Conservation (phyloP, 805 yeast species). For the Zygosaccharomyces siamensis region DNA sequence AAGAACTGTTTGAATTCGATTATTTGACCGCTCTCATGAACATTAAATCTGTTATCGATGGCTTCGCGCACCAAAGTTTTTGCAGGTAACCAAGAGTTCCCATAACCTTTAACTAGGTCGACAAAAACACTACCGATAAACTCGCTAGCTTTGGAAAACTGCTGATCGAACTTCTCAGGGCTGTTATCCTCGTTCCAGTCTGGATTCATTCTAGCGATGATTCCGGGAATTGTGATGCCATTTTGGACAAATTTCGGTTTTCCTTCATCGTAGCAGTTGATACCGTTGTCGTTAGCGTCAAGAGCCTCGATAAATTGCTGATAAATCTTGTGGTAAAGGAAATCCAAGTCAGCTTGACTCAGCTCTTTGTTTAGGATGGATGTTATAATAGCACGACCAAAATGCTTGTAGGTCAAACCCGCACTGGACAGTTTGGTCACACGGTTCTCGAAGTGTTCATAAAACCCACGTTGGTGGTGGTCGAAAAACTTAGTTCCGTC, state of each 20-base stretch:
- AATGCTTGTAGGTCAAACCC: slow-evolving; percentile 86
- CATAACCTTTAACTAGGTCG: slow-evolving; percentile 61
- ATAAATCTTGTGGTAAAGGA: slow-evolving; percentile 73
- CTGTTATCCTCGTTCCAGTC: slow-evolving; percentile 69
- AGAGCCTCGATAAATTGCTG: slow-evolving; percentile 82
- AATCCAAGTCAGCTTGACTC: slow-evolving; percentile 44
- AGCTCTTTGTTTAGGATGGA: slow-evolving; percentile 39
- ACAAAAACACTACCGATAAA: slow-evolving; percentile 81
- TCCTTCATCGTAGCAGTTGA: slow-evolving; percentile 56
- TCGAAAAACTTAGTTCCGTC: slow-evolving; percentile 75
- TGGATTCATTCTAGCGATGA: slow-evolving; percentile 80
- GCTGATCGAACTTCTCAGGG: slow-evolving; percentile 60
- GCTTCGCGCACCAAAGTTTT: slow-evolving; percentile 71
- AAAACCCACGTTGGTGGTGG: slow-evolving; percentile 93
- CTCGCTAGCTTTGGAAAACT: slow-evolving; percentile 64
- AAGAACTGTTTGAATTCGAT: slow-evolving; percentile 69
- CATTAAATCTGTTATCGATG: slow-evolving; percentile 50
- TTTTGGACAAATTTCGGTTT: slow-evolving; percentile 65
- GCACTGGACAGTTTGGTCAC: slow-evolving; percentile 87
- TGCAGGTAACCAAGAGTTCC: slow-evolving; percentile 90
- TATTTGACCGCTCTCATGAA: slow-evolving; percentile 67
- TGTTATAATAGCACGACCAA: slow-evolving; percentile 62
- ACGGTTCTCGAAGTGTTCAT: slow-evolving; percentile 59
- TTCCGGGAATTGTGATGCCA: slow-evolving; percentile 69
- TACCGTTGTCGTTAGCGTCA: slow-evolving; percentile 96